Base-by-base conservation (phyloP, 2,329 filamentous ascomycete species). In the Helotiales sp. region DNA sequence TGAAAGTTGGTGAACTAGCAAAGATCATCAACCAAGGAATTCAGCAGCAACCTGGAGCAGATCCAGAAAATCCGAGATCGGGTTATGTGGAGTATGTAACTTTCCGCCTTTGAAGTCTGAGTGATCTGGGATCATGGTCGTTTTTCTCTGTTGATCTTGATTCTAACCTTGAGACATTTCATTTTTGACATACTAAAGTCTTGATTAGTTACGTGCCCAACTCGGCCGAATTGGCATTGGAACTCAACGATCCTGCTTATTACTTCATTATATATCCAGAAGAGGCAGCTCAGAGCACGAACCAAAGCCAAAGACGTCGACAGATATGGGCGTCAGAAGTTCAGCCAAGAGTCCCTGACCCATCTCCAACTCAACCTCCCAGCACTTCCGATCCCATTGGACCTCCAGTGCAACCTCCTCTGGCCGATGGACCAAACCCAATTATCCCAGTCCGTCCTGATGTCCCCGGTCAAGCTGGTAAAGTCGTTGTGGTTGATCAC, bases 221-320 rank as follows among this genome's bases (percentile, higher is more conserved):
- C 17, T 59, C 63, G 8, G 22, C 17, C 22, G 49, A 50, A 15
- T 43, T 65, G 3, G 63, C 45, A 5, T 17, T 65, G 17, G 63
- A 65, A 28, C 24, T 65, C 22, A 65, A 61, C 22, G 63, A 65
- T 61, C 63, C 45, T 17, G 22, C 32, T n/a, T 64, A 58, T 26
- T 63, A 37, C 28, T 63, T 63, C 60, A 63, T 24, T 17, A 60
- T 32, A 3, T 52, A 37, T n/a, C 45, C 30, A 15, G 24, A 22
- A 13, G 13, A 4, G 22, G 45, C 24, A 59, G n/a, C 30, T 37
- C 30, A 34, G 1, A 40, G 22, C 30, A 52, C 15, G 28, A 54
- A 26, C 40, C n/a, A 45, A 45, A 6, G 8, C 8, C 40, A 45
- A 20, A 45, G 40, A 45, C 1, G n/a, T 45, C 17, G 40, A n/a